Evolutionary conservation across 805 yeast species (phyloP).

Genomic region (Saccharomyces cerevisiae): DNA sequence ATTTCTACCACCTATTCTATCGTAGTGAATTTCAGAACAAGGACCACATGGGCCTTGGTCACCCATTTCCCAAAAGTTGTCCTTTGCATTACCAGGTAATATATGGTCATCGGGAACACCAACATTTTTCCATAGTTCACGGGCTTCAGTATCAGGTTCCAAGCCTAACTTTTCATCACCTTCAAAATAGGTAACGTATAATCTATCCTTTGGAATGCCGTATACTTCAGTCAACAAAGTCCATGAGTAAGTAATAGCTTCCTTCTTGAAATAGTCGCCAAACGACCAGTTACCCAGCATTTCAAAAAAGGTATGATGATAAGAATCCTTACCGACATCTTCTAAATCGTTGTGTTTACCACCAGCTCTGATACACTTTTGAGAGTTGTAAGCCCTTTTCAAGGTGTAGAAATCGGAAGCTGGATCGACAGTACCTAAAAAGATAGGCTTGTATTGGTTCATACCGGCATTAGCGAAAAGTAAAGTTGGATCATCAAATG

Average conservation of each 20-base stretch:
- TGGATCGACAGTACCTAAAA: conserved; percentile 95
- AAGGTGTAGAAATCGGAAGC: conserved; percentile 74
- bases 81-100: conserved; percentile 81
- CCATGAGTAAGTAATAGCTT: conserved; percentile 86
- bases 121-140: conserved; percentile 70
- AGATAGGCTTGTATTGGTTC: conserved; percentile 98
- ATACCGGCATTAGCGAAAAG: conserved; percentile 98
- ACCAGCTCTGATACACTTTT: conserved; percentile 98
- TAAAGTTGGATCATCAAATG: conserved; percentile 95
- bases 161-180: conserved; percentile 81
- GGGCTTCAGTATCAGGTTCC: conserved; percentile 91
- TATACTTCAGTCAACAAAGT: conserved; percentile 80
- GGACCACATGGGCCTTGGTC: conserved; percentile 99
- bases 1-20: conserved; percentile 96
- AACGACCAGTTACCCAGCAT: conserved; percentile 99
- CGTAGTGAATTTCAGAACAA: conserved; percentile 95
- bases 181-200: conserved; percentile 93
- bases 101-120: conserved; percentile 92
- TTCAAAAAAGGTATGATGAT: conserved; percentile 97
- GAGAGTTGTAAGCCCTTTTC: conserved; percentile 90
- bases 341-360: conserved; percentile 98
- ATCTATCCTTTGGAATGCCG: conserved; percentile 66
- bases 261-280: conserved; percentile 96
- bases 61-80: conserved; percentile 99
- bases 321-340: conserved; percentile 96